phyloP scores from a whole-genome alignment of 768 basidiomycete genomes.

The Amanita exitialis region DNA sequence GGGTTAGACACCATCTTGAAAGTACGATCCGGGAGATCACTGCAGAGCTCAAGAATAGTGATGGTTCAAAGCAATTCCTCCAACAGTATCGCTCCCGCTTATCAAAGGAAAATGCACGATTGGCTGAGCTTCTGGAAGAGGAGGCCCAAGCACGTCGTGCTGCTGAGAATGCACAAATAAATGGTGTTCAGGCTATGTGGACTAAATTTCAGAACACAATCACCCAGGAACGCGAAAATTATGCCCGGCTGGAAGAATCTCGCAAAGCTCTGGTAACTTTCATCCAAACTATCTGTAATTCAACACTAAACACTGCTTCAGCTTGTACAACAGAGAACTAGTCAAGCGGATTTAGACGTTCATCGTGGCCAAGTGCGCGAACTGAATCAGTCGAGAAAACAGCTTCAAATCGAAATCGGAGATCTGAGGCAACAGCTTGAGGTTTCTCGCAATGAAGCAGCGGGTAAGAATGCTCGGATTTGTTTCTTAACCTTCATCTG shows the following conservation, averaged over 20 bases:
- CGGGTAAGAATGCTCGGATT: conserved; percentile 28
- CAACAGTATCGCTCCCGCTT: too few relatives aligned
- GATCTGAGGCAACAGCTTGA: conserved; percentile 50
- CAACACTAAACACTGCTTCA: conserved; percentile 14
- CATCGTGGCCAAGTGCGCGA: conserved; percentile 44
- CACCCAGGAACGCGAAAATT: conserved; percentile 43
- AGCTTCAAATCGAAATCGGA: conserved; percentile 43
- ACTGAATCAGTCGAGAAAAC: conserved; percentile 42
- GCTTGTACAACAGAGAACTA: conserved; percentile 57
- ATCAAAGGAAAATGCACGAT: too few relatives aligned
- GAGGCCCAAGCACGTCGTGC: too few relatives aligned
- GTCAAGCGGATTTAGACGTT: conserved; percentile 52
- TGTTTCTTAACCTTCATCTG: neutral
- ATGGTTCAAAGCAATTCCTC: too few relatives aligned
- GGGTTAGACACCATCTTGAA: too few relatives aligned
- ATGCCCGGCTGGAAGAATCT: conserved; percentile 57
- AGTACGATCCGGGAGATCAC: too few relatives aligned
- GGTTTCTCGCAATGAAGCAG: conserved; percentile 45
- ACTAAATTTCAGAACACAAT: too few relatives aligned
- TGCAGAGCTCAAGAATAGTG: too few relatives aligned
- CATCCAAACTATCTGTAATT: neutral
- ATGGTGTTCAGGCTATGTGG: too few relatives aligned
- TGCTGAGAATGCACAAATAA: too few relatives aligned
- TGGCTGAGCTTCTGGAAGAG: too few relatives aligned
- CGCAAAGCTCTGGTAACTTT: conserved; percentile 48